Conservation (phyloP, 1,284 basidiomycete genomes). For the Ustilago esculenta region DNA sequence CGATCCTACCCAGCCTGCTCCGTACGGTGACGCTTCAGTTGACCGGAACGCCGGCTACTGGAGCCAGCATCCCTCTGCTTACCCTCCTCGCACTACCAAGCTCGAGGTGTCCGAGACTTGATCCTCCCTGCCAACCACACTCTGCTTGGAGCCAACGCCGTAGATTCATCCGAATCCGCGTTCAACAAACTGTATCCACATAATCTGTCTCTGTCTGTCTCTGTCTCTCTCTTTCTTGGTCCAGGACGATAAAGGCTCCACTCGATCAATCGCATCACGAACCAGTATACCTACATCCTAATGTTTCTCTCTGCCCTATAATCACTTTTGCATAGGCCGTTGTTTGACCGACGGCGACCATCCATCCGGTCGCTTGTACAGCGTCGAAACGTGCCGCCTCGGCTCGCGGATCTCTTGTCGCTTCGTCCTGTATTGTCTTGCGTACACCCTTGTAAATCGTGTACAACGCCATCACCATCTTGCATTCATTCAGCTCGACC, state of each 20-base stretch:
- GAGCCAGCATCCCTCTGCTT: conserved; percentile 41
- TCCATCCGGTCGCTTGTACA: conserved; percentile 11
- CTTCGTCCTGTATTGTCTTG: conserved; percentile 1
- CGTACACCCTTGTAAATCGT: conserved; percentile 13
- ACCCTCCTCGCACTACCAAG: conserved; percentile 25
- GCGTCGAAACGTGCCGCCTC: conserved; percentile 7
- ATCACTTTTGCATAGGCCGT: neutral
- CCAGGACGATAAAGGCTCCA: no score
- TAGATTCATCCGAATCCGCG: conserved; percentile 6
- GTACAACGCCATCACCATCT: conserved; percentile 12
- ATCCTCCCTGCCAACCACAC: neutral
- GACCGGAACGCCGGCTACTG: conserved; percentile 41
- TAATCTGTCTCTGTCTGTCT: no score
- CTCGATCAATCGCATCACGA: neutral
- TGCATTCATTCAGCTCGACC: no score
- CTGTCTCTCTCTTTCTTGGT: no score
- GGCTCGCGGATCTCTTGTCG: neutral
- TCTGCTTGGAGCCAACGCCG: neutral
- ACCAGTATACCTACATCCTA: neutral
- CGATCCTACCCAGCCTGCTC: conserved; percentile 69
- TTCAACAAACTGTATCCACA: no score
- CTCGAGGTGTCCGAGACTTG: conserved; percentile 38
- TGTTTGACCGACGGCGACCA: conserved; percentile 3
- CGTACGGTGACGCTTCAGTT: conserved; percentile 25
- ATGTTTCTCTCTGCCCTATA: conserved; percentile 1